Base-by-base conservation (phyloP, 2,329 filamentous ascomycete genomes). In the Colletotrichum neosansevieriae region DNA sequence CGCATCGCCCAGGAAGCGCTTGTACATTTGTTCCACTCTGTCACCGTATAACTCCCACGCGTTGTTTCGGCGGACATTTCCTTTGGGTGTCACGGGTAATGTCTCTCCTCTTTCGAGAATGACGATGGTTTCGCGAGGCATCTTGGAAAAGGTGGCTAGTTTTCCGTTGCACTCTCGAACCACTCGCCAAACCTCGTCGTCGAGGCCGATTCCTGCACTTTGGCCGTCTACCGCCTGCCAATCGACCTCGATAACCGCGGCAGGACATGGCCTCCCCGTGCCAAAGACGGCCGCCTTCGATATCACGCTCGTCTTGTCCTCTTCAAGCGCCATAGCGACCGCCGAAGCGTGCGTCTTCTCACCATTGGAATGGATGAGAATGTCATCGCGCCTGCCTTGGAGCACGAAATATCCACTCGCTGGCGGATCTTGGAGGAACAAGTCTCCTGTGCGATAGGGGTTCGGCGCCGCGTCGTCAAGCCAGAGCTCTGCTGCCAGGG, bases 401-500 rank as follows among this genome's bases (percentile, higher is more conserved):
- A 67, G 63, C 4, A 67, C 58, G 11, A 63, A 67, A 7, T 57
- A 67, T 1, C 63, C 58, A 2, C 58, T 67, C 2, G 19, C 58
- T 1, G 58, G 63, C 9, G 63, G 63, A 9, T 67, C 63, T 9
- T 67, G 50, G 7, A 50, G 15, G 11, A 67, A 67, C 34, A 67
- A 17, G 4, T 67, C 63, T 0, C 63, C 63, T 1, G 63, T 67
- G n/a, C 63, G 63, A 7, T 67, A 67, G 0, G 63, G 63, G 12
- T 67, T 63, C 2, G 58, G 42, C 24, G 58, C 58, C 0, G 49
- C 44, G 4, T 67, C 21, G 3, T 63, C 63, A 1, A 50, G 17
- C 63, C 63, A 67, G 21, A 67, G 63, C 24, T 67, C 63, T 6
- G 63, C 63, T 2, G 63, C 63, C 1, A 67, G 42, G 10, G 58